These are phyloP conservation scores for Saussurea involucrata DNA, from an alignment of 129 eudicot genomes.

Conservation along the genomic window DNA sequence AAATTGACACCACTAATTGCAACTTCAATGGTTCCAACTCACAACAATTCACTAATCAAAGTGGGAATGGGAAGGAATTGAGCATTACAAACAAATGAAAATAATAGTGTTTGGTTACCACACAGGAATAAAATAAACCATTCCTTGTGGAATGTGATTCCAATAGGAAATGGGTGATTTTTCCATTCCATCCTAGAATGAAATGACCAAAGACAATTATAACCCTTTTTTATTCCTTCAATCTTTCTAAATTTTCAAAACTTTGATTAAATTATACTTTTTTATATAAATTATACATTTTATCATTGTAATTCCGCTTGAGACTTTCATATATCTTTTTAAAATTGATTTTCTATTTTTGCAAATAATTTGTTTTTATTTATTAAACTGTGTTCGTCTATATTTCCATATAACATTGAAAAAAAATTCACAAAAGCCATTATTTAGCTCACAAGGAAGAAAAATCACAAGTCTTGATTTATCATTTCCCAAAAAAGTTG, in stretches of 20 bases:
- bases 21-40: too few species aligned
- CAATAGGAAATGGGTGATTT: not conserved
- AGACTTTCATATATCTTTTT: not conserved
- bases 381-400: not conserved
- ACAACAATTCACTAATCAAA: too few species aligned
- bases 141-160: not conserved
- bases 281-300: too few species aligned
- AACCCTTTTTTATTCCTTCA: not conserved
- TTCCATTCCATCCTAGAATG: not conserved
- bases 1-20: too few species aligned
- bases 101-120: too few species aligned
- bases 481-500: not conserved
- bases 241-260: not conserved
- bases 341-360: too few species aligned
- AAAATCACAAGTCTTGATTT: not conserved
- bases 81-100: too few species aligned
- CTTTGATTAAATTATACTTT: not conserved
- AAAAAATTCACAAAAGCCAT: not conserved
- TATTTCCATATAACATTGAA: not conserved
- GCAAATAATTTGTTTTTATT: not conserved
- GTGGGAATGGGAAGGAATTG: too few species aligned
- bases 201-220: not conserved
- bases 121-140: not conserved
- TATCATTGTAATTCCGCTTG: not conserved
- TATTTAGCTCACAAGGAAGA: not conserved